These are phyloP conservation scores for Cyanophora paradoxa DNA, from an alignment of 78 protist genomes.

Conservation along the genomic window DNA sequence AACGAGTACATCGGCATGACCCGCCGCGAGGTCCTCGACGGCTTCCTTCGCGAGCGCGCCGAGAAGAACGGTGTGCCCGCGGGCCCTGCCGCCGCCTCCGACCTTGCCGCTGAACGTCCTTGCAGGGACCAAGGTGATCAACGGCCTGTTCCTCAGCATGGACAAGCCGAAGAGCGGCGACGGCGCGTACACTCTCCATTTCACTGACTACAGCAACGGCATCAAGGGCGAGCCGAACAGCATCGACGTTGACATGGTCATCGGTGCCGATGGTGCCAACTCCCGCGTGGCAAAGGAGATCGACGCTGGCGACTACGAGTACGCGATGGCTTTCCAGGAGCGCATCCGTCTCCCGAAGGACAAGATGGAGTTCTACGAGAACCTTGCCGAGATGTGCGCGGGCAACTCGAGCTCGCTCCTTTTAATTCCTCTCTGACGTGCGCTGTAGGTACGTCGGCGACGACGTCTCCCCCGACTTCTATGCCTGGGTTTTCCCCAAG, in stretches of 20 bases:
- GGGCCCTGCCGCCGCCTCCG: no score
- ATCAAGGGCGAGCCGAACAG: slow-evolving; percentile 1
- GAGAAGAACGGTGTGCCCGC: slow-evolving; percentile 24
- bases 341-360: slow-evolving; percentile 27
- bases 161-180: slow-evolving; percentile 10
- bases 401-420: not conserved
- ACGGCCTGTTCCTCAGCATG: slow-evolving; percentile 17
- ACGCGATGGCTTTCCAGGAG: slow-evolving; percentile 47
- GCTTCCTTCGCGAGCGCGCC: slow-evolving; percentile 37
- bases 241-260: slow-evolving; percentile 17
- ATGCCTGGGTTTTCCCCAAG: slow-evolving; percentile 50
- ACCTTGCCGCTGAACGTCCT: no score
- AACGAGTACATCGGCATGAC: slow-evolving; percentile 43
- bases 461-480: slow-evolving; percentile 46
- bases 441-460: slow-evolving; percentile 9
- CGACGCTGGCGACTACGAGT: slow-evolving; percentile 44
- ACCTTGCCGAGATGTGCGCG: slow-evolving; percentile 31
- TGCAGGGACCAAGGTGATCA: slow-evolving; percentile 20
- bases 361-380: slow-evolving; percentile 32
- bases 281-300: slow-evolving; percentile 40
- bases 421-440: not conserved
- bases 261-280: slow-evolving; percentile 46
- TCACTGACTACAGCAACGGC: slow-evolving; percentile 15
- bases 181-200: slow-evolving; percentile 17
- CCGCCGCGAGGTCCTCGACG: slow-evolving; percentile 36